Evolutionary conservation across 208 protist genomes (phyloP), one percentile per base, ranked within the genome.

Genomic region (Vickermania ingenoplastis): DNA sequence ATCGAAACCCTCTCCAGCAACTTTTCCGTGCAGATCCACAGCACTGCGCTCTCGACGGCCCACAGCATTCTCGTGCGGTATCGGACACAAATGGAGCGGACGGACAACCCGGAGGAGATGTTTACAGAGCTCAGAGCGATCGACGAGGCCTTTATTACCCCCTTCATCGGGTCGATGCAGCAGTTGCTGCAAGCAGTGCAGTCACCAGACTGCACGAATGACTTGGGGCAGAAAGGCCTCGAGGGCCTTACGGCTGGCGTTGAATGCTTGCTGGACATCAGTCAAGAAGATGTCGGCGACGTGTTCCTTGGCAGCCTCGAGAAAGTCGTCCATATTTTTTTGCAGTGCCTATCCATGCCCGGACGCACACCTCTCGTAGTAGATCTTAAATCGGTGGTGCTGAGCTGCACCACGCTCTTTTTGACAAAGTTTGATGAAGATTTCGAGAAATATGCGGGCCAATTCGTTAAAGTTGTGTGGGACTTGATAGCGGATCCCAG

Each of bases 31-130:
- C 53, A 73, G 1, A 31, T 72, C 1, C 58, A 85, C 11, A 71
- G 71, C 31, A 78, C 82, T 1, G 81, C 96, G 2, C 75, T 98
- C 5, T 74, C 75, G 14, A 95, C 86, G 11, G 73, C 83, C 0
- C 80, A 97, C 67, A 83, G 89, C 63, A 82, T 98, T 41, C 89
- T 98, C 14, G 76, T 79, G 22, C 86, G 87, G 65, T 98, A 97
- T 59, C 75, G 85, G 53, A 52, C 66, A 50, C 61, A 83, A 52
- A 54, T 36, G 5, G 83, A 87, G 36, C 61, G 81, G 52, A 54
- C 31, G 5, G 83, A 87, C 29, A 59, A 86, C 52, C 84, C 77
- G 0, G 74, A 89, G 59, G 54, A 64, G 11, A 72, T 82, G 53
- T 72, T 80, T 7, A 36, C 74, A 31, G 80, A 92, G 62, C 57